These are phyloP conservation scores for Euphrasia arctica DNA, from an alignment of 305 asterid genomes.

Conservation along the genomic window DNA sequence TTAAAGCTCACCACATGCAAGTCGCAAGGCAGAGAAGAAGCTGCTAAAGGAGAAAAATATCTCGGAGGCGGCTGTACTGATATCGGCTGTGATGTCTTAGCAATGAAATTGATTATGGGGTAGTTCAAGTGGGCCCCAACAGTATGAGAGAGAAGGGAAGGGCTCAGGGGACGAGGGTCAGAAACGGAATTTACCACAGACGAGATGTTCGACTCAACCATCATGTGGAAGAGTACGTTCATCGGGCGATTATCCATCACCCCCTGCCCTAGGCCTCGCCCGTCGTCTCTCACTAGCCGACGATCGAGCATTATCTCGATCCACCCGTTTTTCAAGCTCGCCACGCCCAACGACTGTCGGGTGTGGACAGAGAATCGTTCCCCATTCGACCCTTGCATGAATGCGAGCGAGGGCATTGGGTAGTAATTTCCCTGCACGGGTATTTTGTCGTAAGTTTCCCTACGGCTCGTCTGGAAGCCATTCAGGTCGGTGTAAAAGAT, in stretches of 20 bases:
- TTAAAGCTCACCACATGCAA: conserved; percentile 78
- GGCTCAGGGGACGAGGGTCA: conserved; percentile 55
- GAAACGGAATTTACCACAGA: conserved; percentile 34
- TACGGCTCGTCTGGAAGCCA: conserved; percentile 92
- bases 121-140: conserved; percentile 83
- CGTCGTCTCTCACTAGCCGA: conserved; percentile 78
- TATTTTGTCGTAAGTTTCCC: conserved; percentile 91
- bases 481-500: conserved; percentile 84
- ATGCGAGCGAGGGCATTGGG: conserved; percentile 94
- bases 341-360: conserved; percentile 88
- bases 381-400: conserved; percentile 68
- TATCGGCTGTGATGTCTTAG: conserved; percentile 72
- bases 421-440: conserved; percentile 97
- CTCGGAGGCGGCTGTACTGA: conserved; percentile 96
- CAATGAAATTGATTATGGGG: conserved; percentile 69
- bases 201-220: conserved; percentile 68
- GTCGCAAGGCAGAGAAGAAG: conserved; percentile 83
- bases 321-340: conserved; percentile 82
- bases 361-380: conserved; percentile 83
- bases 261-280: conserved; percentile 97
- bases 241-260: conserved; percentile 89
- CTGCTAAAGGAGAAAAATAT: conserved; percentile 73
- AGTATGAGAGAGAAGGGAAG: conserved; percentile 91
- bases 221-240: conserved; percentile 80
- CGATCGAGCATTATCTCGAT: conserved; percentile 95